Evolutionary conservation across 208 protist genomes (phyloP).

Genomic region (Wallacemonas sp.): DNA sequence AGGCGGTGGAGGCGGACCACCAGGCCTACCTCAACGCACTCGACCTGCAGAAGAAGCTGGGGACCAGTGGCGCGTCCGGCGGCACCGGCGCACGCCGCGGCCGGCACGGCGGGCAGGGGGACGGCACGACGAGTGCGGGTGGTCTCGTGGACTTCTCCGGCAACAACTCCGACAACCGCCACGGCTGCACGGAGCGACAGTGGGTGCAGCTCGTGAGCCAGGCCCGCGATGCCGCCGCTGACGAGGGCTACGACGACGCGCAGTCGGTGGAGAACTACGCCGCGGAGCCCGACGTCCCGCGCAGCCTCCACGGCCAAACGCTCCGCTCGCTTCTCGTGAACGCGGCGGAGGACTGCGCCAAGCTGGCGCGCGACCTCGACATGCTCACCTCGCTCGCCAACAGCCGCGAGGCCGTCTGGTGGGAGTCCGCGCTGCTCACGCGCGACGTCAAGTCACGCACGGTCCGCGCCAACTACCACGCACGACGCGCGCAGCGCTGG

Average conservation of each 20-base stretch:
- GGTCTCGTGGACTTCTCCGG: background rate
- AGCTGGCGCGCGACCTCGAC: background rate
- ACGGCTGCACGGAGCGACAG: slow-evolving; percentile 26
- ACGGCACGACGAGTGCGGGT: slow-evolving; percentile 3
- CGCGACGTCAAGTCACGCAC: slow-evolving; percentile 66
- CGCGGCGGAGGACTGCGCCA: slow-evolving; percentile 10
- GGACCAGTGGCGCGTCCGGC: background rate
- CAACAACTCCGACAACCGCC: slow-evolving; percentile 9
- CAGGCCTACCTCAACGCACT: slow-evolving; percentile 10
- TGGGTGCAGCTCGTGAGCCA: slow-evolving; percentile 40
- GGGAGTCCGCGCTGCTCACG: slow-evolving; percentile 69
- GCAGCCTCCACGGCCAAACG: slow-evolving; percentile 19
- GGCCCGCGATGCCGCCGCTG: slow-evolving; percentile 60
- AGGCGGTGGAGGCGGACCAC: slow-evolving; percentile 29
- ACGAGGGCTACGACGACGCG: slow-evolving; percentile 58
- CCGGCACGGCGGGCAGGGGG: slow-evolving; percentile 2
- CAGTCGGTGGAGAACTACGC: slow-evolving; percentile 81
- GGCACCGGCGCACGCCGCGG: background rate
- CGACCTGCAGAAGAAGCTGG: background rate
- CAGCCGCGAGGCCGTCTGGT: slow-evolving; percentile 40
- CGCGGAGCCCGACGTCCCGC: slow-evolving; percentile 42
- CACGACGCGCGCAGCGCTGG: slow-evolving; percentile 44
- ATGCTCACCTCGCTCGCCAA: slow-evolving; percentile 4
- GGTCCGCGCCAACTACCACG: slow-evolving; percentile 76
- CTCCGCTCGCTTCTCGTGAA: slow-evolving; percentile 16